Base-by-base conservation (phyloP, 1,284 basidiomycete genomes). In the Fomitopsis pinicola region DNA sequence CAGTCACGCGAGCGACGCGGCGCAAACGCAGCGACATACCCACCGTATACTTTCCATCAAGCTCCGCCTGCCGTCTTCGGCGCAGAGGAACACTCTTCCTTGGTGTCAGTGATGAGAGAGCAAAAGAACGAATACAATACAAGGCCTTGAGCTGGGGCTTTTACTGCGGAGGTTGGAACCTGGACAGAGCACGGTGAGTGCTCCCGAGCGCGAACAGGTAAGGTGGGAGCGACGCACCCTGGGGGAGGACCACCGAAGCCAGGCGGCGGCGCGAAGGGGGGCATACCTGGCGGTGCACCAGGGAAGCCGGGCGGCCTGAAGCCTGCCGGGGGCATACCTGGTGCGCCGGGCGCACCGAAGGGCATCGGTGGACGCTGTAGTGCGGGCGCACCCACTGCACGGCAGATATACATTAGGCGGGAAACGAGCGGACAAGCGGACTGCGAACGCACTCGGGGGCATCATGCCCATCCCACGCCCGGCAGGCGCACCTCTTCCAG, bases 391-490 rank as follows among this genome's bases (percentile, higher is more conserved):
- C 85, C 87, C 77, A 85, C 86, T 88, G n/a, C 26, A 38, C 14
- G 6, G 26, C 8, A 17, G 48, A 19, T 7, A 22, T 10, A 9
- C 2, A 9, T 9, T n/a, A n/a, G 46, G 33, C n/a, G n/a, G 17
- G 22, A 60, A 22, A 62, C 59, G 35, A 63, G 67, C 46, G 67
- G 60, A 66, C 61, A 28, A 17, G 42, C 6, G 42, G 30, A 9
- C 45, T 15, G 26, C 22, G 15, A 44, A 82, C 91, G 70, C 74
- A 92, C 93, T 88, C 28, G 94, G 92, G 65, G 94, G 94, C 83
- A 96, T 88, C 83, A 96, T 91, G 61, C 95, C 95, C 86, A 98
- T 97, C 57, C 97, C 97, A 71, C 97, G 90, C 66, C 97, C 97
- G 61, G 97, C 95, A 71, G 96, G 94, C 79, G 94, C 89, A 68